Percentiles rank a stretch among this genome's conserved stretches.
These are phyloP conservation scores for Cyberlindnera suaveolens DNA, from an alignment of 805 yeast genomes.

Conservation along the genomic window DNA sequence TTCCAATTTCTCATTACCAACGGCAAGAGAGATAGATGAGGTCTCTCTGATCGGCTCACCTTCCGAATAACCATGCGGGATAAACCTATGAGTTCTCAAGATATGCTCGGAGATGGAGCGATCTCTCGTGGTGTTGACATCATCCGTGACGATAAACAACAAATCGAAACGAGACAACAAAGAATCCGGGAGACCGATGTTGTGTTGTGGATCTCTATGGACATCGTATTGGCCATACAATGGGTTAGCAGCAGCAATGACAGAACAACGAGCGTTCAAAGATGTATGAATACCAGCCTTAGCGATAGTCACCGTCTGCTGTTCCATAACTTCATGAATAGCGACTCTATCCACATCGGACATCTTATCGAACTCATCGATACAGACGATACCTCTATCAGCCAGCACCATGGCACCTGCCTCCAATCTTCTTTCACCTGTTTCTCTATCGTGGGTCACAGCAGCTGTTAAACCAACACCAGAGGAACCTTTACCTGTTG, in stretches of 20 bases:
- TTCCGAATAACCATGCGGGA: conserved; percentile 82
- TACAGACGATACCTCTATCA: conserved; percentile 95
- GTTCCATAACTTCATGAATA: conserved; percentile 99
- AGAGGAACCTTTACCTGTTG: conserved; percentile 99
- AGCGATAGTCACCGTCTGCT: conserved; percentile 96
- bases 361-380: conserved; percentile 99
- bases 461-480: conserved; percentile 99
- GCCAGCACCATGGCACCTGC: conserved; percentile 99
- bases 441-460: conserved; percentile 91
- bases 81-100: conserved; percentile 82
- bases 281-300: conserved; percentile 98
- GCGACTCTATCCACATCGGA: conserved; percentile 95
- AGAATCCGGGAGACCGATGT: conserved; percentile 96
- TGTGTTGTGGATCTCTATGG: conserved; percentile 92
- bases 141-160: conserved; percentile 92
- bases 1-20: conserved; percentile 57
- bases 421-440: conserved; percentile 93
- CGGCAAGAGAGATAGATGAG: conserved; percentile 64
- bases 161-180: conserved; percentile 94
- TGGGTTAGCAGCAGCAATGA: conserved; percentile 97
- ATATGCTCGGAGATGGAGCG: conserved; percentile 91
- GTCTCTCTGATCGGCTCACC: conserved; percentile 92
- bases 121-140: conserved; percentile 78
- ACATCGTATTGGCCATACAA: conserved; percentile 95
- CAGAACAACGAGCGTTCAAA: conserved; percentile 92